Percentiles rank a stretch among this genome's conserved stretches.
Evolutionary conservation across 805 yeast genomes (phyloP).

Genomic region (Ogataea saltuana): DNA sequence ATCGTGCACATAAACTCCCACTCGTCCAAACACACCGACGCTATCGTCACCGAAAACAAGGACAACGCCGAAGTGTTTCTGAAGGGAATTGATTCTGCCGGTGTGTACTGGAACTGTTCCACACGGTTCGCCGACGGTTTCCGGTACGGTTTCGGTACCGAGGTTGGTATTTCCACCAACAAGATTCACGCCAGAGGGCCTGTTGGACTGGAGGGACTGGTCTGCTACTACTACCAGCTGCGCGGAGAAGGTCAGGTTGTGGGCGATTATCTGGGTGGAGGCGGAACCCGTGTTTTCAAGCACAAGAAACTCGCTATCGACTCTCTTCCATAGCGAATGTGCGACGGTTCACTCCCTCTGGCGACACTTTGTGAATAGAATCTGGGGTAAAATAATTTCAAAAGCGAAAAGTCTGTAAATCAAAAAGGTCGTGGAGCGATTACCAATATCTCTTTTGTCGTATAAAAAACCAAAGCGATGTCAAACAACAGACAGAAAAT

Average conservation of each 20-base stretch:
- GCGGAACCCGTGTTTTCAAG: constrained; percentile 76
- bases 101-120: constrained; percentile 97
- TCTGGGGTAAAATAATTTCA: too few relatives aligned
- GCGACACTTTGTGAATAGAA: too few relatives aligned
- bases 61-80: constrained; percentile 72
- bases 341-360: too few relatives aligned
- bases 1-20: constrained; percentile 82
- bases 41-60: constrained; percentile 78
- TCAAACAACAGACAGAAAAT: background rate
- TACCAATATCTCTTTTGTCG: too few relatives aligned
- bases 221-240: constrained; percentile 91
- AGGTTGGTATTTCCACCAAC: constrained; percentile 95
- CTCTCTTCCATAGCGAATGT: constrained; percentile 9
- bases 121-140: constrained; percentile 98
- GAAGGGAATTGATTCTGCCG: constrained; percentile 89
- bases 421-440: too few relatives aligned
- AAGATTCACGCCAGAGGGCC: constrained; percentile 99
- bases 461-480: background rate
- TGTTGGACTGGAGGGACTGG: constrained; percentile 95
- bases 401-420: too few relatives aligned
- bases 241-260: constrained; percentile 93
- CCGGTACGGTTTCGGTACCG: constrained; percentile 98
- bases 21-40: constrained; percentile 96
- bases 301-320: constrained; percentile 61
- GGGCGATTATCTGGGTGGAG: constrained; percentile 89